Base-by-base conservation (phyloP, 345 rosid genomes). In the Eucalyptus albens region DNA sequence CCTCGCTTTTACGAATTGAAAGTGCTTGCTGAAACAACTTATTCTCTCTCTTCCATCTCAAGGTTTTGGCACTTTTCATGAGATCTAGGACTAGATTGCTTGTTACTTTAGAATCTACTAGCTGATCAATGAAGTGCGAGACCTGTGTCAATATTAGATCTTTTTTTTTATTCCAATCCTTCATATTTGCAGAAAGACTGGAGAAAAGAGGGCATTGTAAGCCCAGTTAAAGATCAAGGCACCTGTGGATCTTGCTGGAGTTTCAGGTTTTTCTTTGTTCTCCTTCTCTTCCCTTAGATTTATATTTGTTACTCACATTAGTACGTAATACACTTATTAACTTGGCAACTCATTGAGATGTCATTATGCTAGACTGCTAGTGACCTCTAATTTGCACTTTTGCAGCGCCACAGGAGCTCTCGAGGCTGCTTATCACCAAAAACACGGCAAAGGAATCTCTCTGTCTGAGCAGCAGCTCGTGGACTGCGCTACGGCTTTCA, bases 381-480 rank as follows among this genome's bases (percentile, higher is more conserved):
- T 42, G 31, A 50, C 77, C 87, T 55, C 55, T 81, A 60, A 55
- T 80, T 65, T 59, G 8, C 45, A 88, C 82, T 45, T 86, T 86
- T 86, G 87, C 93, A 98, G 99, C 85, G 95, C 99, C 22, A 98
- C 99, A 80, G 99, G 99, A 91, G 97, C 99, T 80, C 98, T 98
- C 80, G 99, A 98, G 93, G 99, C 99, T 87, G 99, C 99, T 89
- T 98, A 97, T 90, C 96, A 92, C 91, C 99, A 97, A 90, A 96
- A 96, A 50, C 94, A 93, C 91, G 97, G 98, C 55, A 97, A 97
- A 91, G 94, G 89, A 77, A 96, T 96, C 67, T 95, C 97, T 77
- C 93, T 98, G 45, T 97, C 99, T 16, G 99, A 98, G 92, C 99
- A 98, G 90, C 99, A 98, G 93, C 99, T 98, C 89, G 99, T 98